Base-by-base conservation (phyloP, 306 rosid genomes). In the Cercis canadensis region DNA sequence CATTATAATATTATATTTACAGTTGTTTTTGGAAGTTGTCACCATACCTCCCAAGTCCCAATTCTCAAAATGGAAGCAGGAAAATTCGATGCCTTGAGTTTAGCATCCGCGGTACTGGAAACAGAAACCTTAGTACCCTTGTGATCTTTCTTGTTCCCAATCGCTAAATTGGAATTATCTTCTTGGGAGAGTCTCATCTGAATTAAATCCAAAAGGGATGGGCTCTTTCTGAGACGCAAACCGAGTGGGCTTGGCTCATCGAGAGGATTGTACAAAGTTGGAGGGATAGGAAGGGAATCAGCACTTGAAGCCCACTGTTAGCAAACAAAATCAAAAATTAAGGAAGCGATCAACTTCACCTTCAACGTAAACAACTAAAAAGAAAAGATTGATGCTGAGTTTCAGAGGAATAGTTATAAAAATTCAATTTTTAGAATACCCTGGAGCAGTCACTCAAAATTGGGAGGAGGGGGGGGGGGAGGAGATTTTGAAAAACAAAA, bases 171-270 rank as follows among this genome's bases (percentile, higher is more conserved):
- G 8, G 59, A 47, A 58, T 61, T 51, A 8, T 74, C 76, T 52
- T 73, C 79, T 58, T 89, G 88, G 0, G 93, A 82, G 7, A 92
- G 93, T 78, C 70, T 92, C 93, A 87, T 87, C 83, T 89, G 93
- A 75, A 92, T 92, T 82, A 89, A 85, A 72, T 92, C 97, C 85
- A 92, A 66, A 50, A 89, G 88, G 3, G 97, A 89, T 0, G 97
- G 97, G 52, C 93, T 92, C 57, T 92, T 92, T 75, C 76, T 85
- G 7, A 92, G 83, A 32, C 89, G 88, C 87, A 92, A 84, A 8
- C 96, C 97, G 14, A 92, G 70, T 0, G 97, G 96, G 50, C 97
- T 90, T n/a, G 92, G 97, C 72, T 90, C 97, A 69, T 90, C 87
- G 12, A 88, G 65, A 4, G 92, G 92, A 43, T 86, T 80, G 50